phyloP scores from a whole-genome alignment of 495 filamentous ascomycete genomes.

The Zalerion maritima region DNA sequence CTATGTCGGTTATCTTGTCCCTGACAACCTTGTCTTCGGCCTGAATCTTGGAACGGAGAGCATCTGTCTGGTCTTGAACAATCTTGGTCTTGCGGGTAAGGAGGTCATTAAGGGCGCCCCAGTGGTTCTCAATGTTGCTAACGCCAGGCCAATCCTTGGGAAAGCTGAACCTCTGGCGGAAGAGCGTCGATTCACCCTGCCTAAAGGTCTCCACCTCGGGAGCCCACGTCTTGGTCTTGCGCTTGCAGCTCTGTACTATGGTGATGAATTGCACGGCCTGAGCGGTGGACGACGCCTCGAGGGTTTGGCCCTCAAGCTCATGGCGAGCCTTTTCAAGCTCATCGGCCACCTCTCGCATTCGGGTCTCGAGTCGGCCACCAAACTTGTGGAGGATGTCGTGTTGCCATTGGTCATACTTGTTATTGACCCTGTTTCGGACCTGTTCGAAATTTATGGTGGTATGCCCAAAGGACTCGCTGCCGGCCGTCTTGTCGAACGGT shows the following conservation, averaged over 20 bases:
- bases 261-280: constrained; percentile 98
- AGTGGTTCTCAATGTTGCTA: constrained; percentile 86
- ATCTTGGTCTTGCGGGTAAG: constrained; percentile 81
- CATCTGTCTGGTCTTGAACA: constrained; percentile 90
- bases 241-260: constrained; percentile 87
- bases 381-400: constrained; percentile 92
- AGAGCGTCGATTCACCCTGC: constrained; percentile 81
- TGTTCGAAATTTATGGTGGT: constrained; percentile 94
- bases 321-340: constrained; percentile 78
- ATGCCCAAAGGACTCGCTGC: constrained; percentile 79
- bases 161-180: constrained; percentile 83
- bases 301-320: constrained; percentile 76
- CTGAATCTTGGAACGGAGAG: constrained; percentile 83
- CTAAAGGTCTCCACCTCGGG: constrained; percentile 91
- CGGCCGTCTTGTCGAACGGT: constrained; percentile 92
- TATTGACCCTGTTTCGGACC: constrained; percentile 93
- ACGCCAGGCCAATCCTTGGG: constrained; percentile 85
- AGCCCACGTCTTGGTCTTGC: constrained; percentile 83
- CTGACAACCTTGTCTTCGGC: constrained; percentile 85
- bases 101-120: constrained; percentile 79
- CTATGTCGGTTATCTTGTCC: constrained; percentile 73
- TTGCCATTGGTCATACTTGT: constrained; percentile 99
- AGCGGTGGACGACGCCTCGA: constrained; percentile 84
- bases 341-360: constrained; percentile 75
- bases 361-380: constrained; percentile 71